phyloP scores from a whole-genome alignment of 257 asterid genomes.

The Cordia subcordata region DNA sequence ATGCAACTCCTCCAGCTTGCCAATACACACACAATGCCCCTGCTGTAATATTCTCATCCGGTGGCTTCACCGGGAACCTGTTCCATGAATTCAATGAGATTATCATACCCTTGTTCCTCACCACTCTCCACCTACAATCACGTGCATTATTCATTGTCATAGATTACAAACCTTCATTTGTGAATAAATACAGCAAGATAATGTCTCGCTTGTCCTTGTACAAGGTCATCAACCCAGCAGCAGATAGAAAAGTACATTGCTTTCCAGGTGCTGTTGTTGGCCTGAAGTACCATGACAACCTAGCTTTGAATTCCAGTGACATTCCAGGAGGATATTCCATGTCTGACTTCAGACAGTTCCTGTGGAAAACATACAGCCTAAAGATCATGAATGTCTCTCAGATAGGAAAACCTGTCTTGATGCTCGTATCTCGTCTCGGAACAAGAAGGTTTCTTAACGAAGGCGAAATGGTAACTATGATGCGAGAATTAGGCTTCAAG shows the following conservation, averaged over 20 bases:
- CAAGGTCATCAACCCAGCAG: slow-evolving; percentile 31
- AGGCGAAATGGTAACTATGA: slow-evolving; percentile 31
- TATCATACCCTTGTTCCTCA: slow-evolving; percentile 48
- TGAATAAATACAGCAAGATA: slow-evolving; percentile 26
- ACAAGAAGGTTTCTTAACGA: slow-evolving; percentile 43
- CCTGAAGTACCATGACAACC: slow-evolving; percentile 34
- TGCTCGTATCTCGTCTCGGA: slow-evolving; percentile 35
- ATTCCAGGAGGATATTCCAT: slow-evolving; percentile 36
- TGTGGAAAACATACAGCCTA: slow-evolving; percentile 22
- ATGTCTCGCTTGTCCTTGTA: slow-evolving; percentile 28
- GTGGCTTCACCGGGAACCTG: slow-evolving; percentile 36
- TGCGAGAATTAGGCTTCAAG: slow-evolving; percentile 35
- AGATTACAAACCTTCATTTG: slow-evolving; percentile 36
- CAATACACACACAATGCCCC: slow-evolving; percentile 21
- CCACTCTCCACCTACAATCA: slow-evolving; percentile 28
- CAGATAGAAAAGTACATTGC: slow-evolving; percentile 34
- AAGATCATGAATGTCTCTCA: slow-evolving; percentile 26
- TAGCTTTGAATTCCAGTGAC: slow-evolving; percentile 29
- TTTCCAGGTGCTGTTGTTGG: slow-evolving; percentile 39
- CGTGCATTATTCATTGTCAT: slow-evolving; percentile 21
- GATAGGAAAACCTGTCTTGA: slow-evolving; percentile 24
- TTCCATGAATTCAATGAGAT: slow-evolving; percentile 57
- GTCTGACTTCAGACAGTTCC: slow-evolving; percentile 30
- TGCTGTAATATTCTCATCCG: slow-evolving; percentile 38
- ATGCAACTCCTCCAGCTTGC: slow-evolving; percentile 18